Conservation (phyloP, 805 yeast species). For the Yarrowia divulgata region DNA sequence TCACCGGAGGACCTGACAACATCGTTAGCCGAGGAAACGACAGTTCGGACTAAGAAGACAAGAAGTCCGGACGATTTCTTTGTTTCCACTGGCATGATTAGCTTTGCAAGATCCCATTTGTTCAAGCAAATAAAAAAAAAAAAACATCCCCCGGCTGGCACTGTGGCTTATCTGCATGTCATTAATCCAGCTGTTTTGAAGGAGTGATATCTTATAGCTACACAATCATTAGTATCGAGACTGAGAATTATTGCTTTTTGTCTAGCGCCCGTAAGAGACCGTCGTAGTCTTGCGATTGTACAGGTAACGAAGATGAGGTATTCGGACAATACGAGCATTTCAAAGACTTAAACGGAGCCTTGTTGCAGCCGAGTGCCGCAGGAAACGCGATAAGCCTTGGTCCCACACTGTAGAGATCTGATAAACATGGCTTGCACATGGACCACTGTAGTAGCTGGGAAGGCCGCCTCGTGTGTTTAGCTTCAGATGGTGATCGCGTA, state of each 20-base stretch:
- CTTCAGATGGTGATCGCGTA: neutral
- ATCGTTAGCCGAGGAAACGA: neutral
- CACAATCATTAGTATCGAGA: too few species aligned
- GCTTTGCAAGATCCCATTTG: neutral
- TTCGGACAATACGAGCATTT: neutral
- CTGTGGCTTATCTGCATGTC: neutral
- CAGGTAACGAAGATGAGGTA: too few species aligned
- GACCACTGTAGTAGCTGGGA: neutral
- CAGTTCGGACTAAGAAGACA: neutral
- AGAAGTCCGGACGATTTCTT: neutral
- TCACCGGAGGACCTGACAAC: neutral
- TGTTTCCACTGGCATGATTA: neutral
- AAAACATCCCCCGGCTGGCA: neutral
- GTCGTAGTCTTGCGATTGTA: too few species aligned
- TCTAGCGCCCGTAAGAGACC: too few species aligned
- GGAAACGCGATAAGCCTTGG: neutral
- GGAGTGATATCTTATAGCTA: too few species aligned
- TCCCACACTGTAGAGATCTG: neutral
- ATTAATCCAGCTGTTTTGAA: too few species aligned
- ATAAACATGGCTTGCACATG: neutral
- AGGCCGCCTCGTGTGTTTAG: neutral
- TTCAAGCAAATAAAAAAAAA: too few species aligned
- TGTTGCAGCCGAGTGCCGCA: too few species aligned
- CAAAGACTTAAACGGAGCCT: neutral
- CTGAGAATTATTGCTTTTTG: too few species aligned